These are phyloP conservation scores for Candida sanyaensis DNA, from an alignment of 1,139 yeast genomes.

Conservation along the genomic window DNA sequence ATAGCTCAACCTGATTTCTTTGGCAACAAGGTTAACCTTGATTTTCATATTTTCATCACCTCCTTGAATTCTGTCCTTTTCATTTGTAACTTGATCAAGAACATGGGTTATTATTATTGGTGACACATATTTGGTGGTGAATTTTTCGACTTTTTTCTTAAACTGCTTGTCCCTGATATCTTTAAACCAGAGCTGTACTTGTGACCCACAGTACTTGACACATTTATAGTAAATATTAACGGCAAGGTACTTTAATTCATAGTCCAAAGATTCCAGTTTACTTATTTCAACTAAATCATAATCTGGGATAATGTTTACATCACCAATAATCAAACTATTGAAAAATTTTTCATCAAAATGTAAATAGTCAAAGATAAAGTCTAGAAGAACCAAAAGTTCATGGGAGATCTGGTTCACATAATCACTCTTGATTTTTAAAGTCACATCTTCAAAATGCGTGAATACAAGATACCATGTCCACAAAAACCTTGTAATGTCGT, in stretches of 20 bases:
- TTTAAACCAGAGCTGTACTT: slow-evolving; percentile 72
- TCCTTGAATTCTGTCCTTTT: slow-evolving; percentile 35
- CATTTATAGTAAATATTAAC: slow-evolving; percentile 59
- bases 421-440: slow-evolving; percentile 61
- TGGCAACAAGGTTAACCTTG: slow-evolving; percentile 59
- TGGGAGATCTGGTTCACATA: slow-evolving; percentile 59
- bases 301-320: slow-evolving; percentile 16
- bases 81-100: slow-evolving; percentile 50
- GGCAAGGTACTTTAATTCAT: slow-evolving; percentile 38
- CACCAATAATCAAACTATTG: slow-evolving; percentile 9
- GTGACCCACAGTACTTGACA: slow-evolving; percentile 64
- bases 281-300: slow-evolving; percentile 22
- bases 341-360: slow-evolving; percentile 36
- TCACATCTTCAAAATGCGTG: slow-evolving; percentile 63
- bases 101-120: slow-evolving; percentile 64
- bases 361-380: slow-evolving; percentile 52
- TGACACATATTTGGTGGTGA: slow-evolving; percentile 62
- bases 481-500: slow-evolving; percentile 45
- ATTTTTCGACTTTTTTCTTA: slow-evolving; percentile 59
- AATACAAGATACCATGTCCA: slow-evolving; percentile 75
- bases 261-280: slow-evolving; percentile 19
- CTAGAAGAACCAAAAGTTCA: slow-evolving; percentile 48
- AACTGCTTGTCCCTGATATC: slow-evolving; percentile 59
- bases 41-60: slow-evolving; percentile 57
- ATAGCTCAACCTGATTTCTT: slow-evolving; percentile 74